phyloP scores from a whole-genome alignment of 176 grass and related monocot genomes.

The Alopecurus myosuroides region DNA sequence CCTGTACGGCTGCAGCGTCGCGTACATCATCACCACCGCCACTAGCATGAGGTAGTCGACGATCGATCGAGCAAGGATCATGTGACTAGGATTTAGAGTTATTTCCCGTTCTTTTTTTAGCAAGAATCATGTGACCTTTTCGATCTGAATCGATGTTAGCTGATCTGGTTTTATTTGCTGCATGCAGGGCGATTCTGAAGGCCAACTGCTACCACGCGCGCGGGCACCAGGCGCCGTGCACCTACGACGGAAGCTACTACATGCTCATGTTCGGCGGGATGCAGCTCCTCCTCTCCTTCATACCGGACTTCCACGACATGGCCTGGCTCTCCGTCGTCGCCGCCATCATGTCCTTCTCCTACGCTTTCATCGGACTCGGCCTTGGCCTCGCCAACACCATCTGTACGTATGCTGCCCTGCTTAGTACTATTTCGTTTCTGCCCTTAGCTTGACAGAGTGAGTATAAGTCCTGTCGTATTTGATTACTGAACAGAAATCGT shows the following conservation, averaged over 20 bases:
- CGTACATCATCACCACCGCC: conserved; percentile 62
- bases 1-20: conserved; percentile 53
- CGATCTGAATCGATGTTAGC: background rate
- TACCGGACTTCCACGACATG: conserved; percentile 75
- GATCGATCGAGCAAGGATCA: background rate
- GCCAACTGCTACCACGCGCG: conserved; percentile 62
- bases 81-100: background rate
- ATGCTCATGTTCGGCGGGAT: conserved; percentile 57
- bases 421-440: background rate
- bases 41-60: conserved; percentile 48
- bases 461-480: background rate
- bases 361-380: conserved; percentile 57
- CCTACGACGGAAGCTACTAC: conserved; percentile 46
- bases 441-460: background rate
- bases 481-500: background rate
- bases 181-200: conserved; percentile 60
- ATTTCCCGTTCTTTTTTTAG: no score
- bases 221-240: conserved; percentile 57
- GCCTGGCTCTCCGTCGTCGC: conserved; percentile 75
- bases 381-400: conserved; percentile 60
- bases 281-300: conserved; percentile 69
- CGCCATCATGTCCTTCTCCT: conserved; percentile 75
- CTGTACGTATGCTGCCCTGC: conserved; percentile 10
- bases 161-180: background rate
- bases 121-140: background rate